Evolutionary conservation across 805 yeast genomes (phyloP), one percentile per base, ranked within the genome.

Genomic region (Osmozyma mogii): DNA sequence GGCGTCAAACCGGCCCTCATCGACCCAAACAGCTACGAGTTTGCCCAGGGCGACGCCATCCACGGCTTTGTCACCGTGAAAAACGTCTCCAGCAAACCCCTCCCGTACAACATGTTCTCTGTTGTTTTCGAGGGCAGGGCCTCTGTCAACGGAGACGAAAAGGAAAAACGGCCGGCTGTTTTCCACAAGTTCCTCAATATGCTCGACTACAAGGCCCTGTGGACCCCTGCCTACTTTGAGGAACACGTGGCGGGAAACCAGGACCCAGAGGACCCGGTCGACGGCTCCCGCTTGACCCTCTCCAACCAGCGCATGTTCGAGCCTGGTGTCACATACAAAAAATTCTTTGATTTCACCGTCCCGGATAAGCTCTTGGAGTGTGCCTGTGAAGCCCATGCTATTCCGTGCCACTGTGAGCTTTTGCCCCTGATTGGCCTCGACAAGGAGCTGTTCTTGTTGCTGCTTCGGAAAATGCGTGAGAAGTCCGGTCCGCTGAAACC

Each of bases 341-440:
- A 58, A 37, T 61, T 59, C 37, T 62, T 61, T 40, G 49, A 58
- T 6, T 62, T 62, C 43, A 55, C 50, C 26, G 29, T 62, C 9
- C 68, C 68, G 0, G 58, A 51, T 44, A 43, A 43, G 35, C 44
- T 52, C 15, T 43, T 52, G 35, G 58, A 52, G 32, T 48, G 54
- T 28, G 47, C 54, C 7, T 52, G 58, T 25, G 54, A 48, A 24
- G 18, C 35, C 8, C 58, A 52, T 31, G 41, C 37, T 19, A 35
- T 52, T 21, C 44, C 45, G n/a, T 23, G 34, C 15, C 58, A 52
- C 36, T 43, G 50, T 25, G 38, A 40, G 31, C 32, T 47, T 27
- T 32, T 43, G 8, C 56, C 58, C 5, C 36, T 49, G 10, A 31
- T 52, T 3, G 58, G 58, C 7, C 37, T 49, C 24, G 49, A 49